Percentiles rank a stretch among this genome's conserved stretches.
Evolutionary conservation across 345 rosid genomes (phyloP).

Genomic region (Brassica carinata): DNA sequence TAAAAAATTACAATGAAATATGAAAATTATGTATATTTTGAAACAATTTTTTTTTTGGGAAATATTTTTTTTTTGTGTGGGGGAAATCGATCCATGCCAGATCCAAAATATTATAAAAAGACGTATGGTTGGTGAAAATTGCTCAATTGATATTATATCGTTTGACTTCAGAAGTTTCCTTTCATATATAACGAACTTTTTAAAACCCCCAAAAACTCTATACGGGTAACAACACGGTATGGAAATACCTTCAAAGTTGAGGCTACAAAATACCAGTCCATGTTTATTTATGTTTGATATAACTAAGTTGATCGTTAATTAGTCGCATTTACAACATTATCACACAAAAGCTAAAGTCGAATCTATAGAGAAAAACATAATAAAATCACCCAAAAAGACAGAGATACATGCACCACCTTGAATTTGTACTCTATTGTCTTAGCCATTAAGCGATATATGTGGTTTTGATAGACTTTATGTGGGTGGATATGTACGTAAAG

Average conservation of each 20-base stretch:
- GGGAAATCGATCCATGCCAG: not conserved
- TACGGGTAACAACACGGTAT: not conserved
- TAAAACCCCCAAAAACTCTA: not conserved
- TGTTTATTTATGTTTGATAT: not conserved
- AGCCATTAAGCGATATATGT: slow-evolving; percentile 14
- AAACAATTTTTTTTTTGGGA: not conserved
- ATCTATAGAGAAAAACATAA: not conserved
- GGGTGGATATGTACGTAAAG: not conserved
- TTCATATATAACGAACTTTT: not conserved
- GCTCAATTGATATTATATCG: not conserved
- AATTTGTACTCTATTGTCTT: not conserved
- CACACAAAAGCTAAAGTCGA: not conserved
- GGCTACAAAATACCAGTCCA: not conserved
- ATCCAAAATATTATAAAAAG: not conserved
- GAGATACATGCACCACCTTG: slow-evolving; percentile 13
- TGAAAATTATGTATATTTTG: too few species aligned
- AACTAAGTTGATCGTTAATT: not conserved
- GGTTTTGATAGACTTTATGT: slow-evolving; percentile 2
- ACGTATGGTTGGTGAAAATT: slow-evolving; percentile 9
- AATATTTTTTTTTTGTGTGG: not conserved
- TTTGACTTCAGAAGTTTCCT: not conserved
- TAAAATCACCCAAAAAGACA: not conserved
- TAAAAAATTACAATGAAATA: not conserved
- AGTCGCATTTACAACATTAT: not conserved
- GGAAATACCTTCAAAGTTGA: not conserved